These are phyloP conservation scores for Trichosporon faecale DNA, from an alignment of 1,284 basidiomycete genomes.

Conservation along the genomic window DNA sequence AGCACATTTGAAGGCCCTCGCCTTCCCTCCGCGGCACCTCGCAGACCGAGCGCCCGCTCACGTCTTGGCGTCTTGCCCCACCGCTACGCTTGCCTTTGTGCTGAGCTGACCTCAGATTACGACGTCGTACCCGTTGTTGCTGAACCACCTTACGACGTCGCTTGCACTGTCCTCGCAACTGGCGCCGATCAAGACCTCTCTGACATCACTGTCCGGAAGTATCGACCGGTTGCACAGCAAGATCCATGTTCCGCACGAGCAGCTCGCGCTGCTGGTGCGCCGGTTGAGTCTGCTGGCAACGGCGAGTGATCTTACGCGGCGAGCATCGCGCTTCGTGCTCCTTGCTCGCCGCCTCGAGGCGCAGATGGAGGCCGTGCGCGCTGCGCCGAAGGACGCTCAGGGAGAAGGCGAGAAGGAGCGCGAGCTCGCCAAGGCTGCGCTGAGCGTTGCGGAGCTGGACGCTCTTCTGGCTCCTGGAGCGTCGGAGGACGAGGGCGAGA, in stretches of 20 bases:
- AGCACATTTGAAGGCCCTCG: conserved; percentile 34
- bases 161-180: conserved; percentile 59
- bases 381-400: conserved; percentile 29
- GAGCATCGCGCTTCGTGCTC: conserved; percentile 75
- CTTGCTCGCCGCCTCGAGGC: conserved; percentile 72
- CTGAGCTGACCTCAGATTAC: conserved; percentile 53
- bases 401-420: conserved; percentile 69
- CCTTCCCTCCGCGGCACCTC: neutral
- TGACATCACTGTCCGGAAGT: conserved; percentile 38
- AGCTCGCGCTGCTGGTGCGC: conserved; percentile 65
- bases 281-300: conserved; percentile 72
- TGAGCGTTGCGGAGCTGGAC: conserved; percentile 79
- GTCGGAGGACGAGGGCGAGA: neutral
- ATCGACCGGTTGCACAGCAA: conserved; percentile 69
- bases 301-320: conserved; percentile 74
- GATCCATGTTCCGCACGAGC: conserved; percentile 74
- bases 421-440: conserved; percentile 79
- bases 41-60: neutral
- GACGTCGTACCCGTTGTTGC: conserved; percentile 50
- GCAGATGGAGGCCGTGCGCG: conserved; percentile 67
- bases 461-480: conserved; percentile 12
- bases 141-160: conserved; percentile 60
- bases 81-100: neutral
- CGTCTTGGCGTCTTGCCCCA: neutral
- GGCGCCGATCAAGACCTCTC: conserved; percentile 45